Base-by-base conservation (phyloP, 495 filamentous ascomycete genomes). In the Trichocladium antarcticum region DNA sequence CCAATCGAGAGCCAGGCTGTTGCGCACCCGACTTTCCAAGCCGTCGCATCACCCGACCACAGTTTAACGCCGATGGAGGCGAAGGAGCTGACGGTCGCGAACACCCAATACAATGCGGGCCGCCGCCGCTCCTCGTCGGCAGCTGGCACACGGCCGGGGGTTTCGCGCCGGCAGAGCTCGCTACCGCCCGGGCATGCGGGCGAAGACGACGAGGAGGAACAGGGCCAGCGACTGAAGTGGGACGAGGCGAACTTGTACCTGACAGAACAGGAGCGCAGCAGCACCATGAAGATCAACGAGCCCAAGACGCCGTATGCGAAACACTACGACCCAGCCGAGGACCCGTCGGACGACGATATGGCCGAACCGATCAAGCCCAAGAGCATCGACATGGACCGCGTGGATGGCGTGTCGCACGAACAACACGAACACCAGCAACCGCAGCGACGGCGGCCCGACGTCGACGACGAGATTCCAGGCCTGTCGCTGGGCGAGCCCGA, bases 211-310 rank as follows among this genome's bases (percentile, higher is more conserved):
- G 66, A 58, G 17, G 61, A 67, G 31, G 80, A 83, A 20, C 74
- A 74, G 44, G 75, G 74, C 34, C 79, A 82, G 61, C 83, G 89
- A 11, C 73, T 98, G 47, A 93, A 95, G 63, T 98, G 92, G 92
- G 92, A 98, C 59, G 92, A 98, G 65, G 92, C 87, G 17, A 97
- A 97, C 55, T 73, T 98, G 17, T 97, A 96, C 65, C 74, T 97
- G 11, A 87, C 89, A 5, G 92, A 97, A 69, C 92, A 96, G 65
- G 85, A 97, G 66, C 89, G 86, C 63, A 87, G 81, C 31, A 78
- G 84, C 27, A 97, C 90, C 38, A 97, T 97, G 93, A 97, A 97
- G 74, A 97, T 98, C 59, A 82, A 85, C 56, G 92, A 98, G 69
- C 92, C 92, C 41, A 98, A 98, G 75, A 98, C 92, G 15, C 92